phyloP scores from a whole-genome alignment of 1,284 basidiomycete genomes.

The Pseudozyma hubeiensis region DNA sequence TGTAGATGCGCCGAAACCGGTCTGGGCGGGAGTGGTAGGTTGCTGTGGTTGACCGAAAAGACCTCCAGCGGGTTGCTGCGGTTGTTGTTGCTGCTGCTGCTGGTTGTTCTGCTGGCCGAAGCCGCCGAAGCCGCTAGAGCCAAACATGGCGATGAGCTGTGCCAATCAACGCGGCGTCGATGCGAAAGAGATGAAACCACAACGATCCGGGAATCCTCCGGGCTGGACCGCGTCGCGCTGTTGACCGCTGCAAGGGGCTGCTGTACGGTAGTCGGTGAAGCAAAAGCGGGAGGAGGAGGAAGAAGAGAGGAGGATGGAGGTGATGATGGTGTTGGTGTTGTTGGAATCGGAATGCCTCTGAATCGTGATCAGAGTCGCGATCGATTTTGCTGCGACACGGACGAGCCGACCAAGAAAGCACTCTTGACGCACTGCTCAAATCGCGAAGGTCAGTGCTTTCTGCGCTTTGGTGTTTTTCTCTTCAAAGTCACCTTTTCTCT shows the following conservation, averaged over 20 bases:
- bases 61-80: slow-evolving; percentile 62
- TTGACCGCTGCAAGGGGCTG: neutral
- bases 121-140: slow-evolving; percentile 56
- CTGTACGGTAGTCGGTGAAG: too few species aligned
- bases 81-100: slow-evolving; percentile 53
- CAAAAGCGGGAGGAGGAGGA: neutral
- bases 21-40: slow-evolving; percentile 62
- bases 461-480: neutral
- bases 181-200: neutral
- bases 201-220: too few species aligned
- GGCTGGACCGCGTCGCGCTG: neutral
- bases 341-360: too few species aligned
- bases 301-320: neutral
- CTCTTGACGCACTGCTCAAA: too few species aligned
- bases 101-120: slow-evolving; percentile 63
- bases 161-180: slow-evolving; percentile 1
- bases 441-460: slow-evolving; percentile 18
- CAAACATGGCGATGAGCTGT: slow-evolving; percentile 47
- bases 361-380: slow-evolving; percentile 4
- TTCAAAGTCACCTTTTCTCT: slow-evolving; percentile 6
- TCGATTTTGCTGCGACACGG: neutral
- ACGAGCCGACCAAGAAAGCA: slow-evolving; percentile 1
- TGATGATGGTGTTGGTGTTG: slow-evolving; percentile 8
- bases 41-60: slow-evolving; percentile 67
- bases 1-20: slow-evolving; percentile 39